Base-by-base conservation (phyloP, 2,329 filamentous ascomycete genomes). In the Coniochaeta sp. region DNA sequence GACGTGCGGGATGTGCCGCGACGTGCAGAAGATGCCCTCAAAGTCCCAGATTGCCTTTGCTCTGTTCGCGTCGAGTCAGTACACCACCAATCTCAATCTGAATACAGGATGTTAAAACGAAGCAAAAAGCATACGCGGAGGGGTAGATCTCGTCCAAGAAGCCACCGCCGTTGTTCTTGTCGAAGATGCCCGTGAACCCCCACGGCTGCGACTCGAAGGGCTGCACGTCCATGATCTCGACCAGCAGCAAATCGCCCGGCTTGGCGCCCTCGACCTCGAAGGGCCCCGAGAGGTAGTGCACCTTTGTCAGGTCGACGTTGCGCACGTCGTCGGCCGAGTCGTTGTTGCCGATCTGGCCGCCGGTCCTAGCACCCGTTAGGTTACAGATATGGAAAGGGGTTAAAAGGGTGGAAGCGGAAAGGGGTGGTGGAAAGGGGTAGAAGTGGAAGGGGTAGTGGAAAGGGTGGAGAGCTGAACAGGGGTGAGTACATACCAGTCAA, bases 161-260 rank as follows among this genome's bases (percentile, higher is more conserved):
- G 0, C 93, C 92, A 9, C 93, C 93, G 6, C 92, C 92, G 66
- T 96, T 96, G 17, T 86, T 76, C 65, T 85, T 87, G 59, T 88
- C 81, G 68, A 97, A 96, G 5, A 95, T 75, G 9, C 91, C 91
- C 0, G 90, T 93, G 72, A 96, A 96, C 0, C 93, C 93, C 93
- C 93, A 96, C 0, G 91, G 91, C 60, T 89, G 85, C 32, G 95
- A 86, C 63, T 93, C 81, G 65, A 96, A 86, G 0, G 93, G 93
- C 75, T 97, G 91, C 0, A 96, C 90, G 68, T 97, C 93, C 73
- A 93, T 91, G 65, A 96, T 96, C 72, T 96, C 91, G 8, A 96
- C 89, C 0, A 96, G 77, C 0, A 96, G 80, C 1, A 96, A 79
- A 70, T 96, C 93, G 0, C 93, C 93, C 0, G 92, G 91, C 72